phyloP scores from a whole-genome alignment of 805 yeast genomes.

The Groenewaldozyma salmanticensis region DNA sequence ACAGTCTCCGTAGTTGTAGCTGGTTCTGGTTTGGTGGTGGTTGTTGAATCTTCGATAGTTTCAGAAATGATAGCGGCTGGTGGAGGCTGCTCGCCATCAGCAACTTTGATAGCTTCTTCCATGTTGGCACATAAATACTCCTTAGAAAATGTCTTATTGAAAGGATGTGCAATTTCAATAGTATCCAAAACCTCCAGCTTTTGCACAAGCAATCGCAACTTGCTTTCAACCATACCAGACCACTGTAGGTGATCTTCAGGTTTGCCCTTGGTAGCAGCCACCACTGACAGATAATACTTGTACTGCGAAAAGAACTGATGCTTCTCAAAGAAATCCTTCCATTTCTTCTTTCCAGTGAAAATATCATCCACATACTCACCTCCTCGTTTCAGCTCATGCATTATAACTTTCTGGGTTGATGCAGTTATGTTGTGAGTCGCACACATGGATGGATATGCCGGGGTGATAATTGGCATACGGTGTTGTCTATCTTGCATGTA shows the following conservation, averaged over 20 bases:
- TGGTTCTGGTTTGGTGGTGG: too few species aligned
- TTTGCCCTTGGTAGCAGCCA: slow-evolving; percentile 62
- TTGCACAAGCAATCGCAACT: slow-evolving; percentile 67
- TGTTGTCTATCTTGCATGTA: slow-evolving; percentile 86
- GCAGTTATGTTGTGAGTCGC: slow-evolving; percentile 93
- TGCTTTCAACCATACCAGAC: slow-evolving; percentile 90
- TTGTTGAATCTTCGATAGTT: slow-evolving; percentile 30
- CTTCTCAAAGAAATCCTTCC: slow-evolving; percentile 68
- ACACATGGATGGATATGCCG: slow-evolving; percentile 98
- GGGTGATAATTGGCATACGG: slow-evolving; percentile 96
- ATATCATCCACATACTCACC: slow-evolving; percentile 61
- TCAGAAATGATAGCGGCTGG: slow-evolving; percentile 30
- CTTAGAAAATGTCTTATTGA: slow-evolving; percentile 61
- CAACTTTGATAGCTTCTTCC: slow-evolving; percentile 47
- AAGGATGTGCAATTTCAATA: slow-evolving; percentile 81
- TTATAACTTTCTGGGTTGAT: slow-evolving; percentile 75
- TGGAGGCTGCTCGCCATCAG: slow-evolving; percentile 46
- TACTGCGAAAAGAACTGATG: slow-evolving; percentile 78
- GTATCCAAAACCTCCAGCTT: slow-evolving; percentile 74
- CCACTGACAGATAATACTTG: slow-evolving; percentile 76
- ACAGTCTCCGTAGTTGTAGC: slow-evolving; percentile 18
- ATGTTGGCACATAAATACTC: slow-evolving; percentile 40
- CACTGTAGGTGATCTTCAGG: slow-evolving; percentile 81
- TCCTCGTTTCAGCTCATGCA: slow-evolving; percentile 75
- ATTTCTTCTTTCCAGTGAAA: slow-evolving; percentile 46